Base-by-base conservation (phyloP, 257 asterid genomes). In the Nicotiana noctiflora region DNA sequence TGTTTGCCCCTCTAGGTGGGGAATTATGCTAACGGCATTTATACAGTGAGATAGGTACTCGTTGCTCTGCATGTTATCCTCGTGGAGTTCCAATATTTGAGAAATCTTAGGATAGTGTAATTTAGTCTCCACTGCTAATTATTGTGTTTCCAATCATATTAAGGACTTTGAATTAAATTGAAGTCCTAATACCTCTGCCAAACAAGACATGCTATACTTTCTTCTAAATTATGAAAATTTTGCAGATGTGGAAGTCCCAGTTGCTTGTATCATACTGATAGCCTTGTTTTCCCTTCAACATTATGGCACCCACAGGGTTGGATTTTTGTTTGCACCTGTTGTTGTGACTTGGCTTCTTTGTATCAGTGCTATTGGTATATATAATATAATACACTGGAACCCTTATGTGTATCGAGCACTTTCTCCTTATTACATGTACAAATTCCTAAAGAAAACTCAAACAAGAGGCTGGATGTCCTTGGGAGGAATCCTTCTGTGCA, bases 221-320 rank as follows among this genome's bases (percentile, higher is more conserved):
- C 61, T 55, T n/a, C 79, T 75, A 65, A 85, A 77, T 78, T 32
- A 53, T n/a, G 62, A 82, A 18, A 76, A 55, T 55, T 82, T 84
- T 90, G 94, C 98, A 94, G 98, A 92, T 82, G 89, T 92, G 60
- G 98, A 91, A 85, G 92, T 94, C 56, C 97, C 98, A 14, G 93
- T 82, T 75, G 86, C 98, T 64, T 94, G 98, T 85, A 65, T 90
- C 82, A 80, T 94, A 86, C 92, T 94, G 90, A 87, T 94, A 86
- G 94, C 91, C 78, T 84, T 94, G 86, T 94, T 94, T 87, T 88
- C 93, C 89, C 97, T 94, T 85, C 98, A 94, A 84, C 98, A 94
- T 87, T 94, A 94, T 21, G 98, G 98, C 67, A 94, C 98, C 88
- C 97, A 92, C 92, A 89, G 95, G 93, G 94, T 94, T 4, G 98